phyloP scores from a whole-genome alignment of 176 grass and related monocot species.

The Oryza meyeriana region DNA sequence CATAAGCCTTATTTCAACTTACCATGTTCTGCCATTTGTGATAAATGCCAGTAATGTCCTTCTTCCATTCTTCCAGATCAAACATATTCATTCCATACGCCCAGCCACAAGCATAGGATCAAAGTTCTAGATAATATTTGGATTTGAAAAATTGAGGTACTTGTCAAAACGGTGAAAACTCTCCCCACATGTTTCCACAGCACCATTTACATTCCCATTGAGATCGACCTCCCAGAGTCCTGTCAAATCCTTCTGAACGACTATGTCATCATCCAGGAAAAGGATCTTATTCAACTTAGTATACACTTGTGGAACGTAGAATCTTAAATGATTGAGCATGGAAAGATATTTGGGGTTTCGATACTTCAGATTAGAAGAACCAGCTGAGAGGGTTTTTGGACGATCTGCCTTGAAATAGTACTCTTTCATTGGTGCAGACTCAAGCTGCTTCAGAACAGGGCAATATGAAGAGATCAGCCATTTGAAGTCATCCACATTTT shows the following conservation, averaged over 20 bases:
- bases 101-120: slow-evolving; percentile 48
- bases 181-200: slow-evolving; percentile 35
- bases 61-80: slow-evolving; percentile 47
- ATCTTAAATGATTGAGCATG: slow-evolving; percentile 43
- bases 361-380: slow-evolving; percentile 42
- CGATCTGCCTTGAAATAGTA: slow-evolving; percentile 40
- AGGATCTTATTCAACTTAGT: slow-evolving; percentile 45
- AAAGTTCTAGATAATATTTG: slow-evolving; percentile 35
- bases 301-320: slow-evolving; percentile 40
- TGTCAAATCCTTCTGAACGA: slow-evolving; percentile 47
- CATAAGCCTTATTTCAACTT: neutral
- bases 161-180: slow-evolving; percentile 49
- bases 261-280: slow-evolving; percentile 42
- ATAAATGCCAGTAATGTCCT: slow-evolving; percentile 49
- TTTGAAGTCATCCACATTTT: slow-evolving; percentile 46
- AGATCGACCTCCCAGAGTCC: slow-evolving; percentile 36
- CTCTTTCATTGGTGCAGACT: slow-evolving; percentile 44
- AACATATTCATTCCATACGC: slow-evolving; percentile 47
- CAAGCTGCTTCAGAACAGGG: slow-evolving; percentile 39
- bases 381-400: slow-evolving; percentile 23
- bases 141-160: slow-evolving; percentile 49
- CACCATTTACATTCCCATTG: slow-evolving; percentile 50
- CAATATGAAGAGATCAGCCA: slow-evolving; percentile 49
- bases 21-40: slow-evolving; percentile 49
- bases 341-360: slow-evolving; percentile 45